These are phyloP conservation scores for Salix udensis DNA, from an alignment of 345 rosid species.

Conservation along the genomic window DNA sequence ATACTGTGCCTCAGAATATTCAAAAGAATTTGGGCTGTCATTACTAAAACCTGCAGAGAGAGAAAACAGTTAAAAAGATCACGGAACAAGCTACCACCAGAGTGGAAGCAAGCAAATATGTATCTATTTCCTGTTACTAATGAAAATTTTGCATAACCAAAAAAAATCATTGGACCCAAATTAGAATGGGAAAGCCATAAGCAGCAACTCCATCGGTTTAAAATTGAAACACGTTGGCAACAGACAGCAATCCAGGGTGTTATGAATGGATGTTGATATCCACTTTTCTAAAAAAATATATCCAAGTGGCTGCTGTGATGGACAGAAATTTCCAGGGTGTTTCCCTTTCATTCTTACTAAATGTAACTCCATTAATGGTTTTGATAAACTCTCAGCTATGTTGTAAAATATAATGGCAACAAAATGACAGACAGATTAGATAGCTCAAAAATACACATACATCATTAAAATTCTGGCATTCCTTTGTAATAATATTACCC, in stretches of 20 bases:
- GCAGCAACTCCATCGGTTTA: neutral
- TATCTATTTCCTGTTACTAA: too few relatives aligned
- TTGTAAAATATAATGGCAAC: too few relatives aligned
- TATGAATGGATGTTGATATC: too few relatives aligned
- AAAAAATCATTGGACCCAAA: neutral
- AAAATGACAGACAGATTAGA: too few relatives aligned
- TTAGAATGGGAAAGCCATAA: neutral
- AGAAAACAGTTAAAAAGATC: neutral
- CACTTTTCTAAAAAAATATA: too few relatives aligned
- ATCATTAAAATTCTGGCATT: neutral
- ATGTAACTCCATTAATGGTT: too few relatives aligned
- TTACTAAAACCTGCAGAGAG: constrained; percentile 68
- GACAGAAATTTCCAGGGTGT: too few relatives aligned
- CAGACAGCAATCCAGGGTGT: neutral
- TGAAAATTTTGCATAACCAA: too few relatives aligned
- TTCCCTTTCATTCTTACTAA: too few relatives aligned
- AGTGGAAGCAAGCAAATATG: neutral
- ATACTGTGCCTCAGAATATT: constrained; percentile 96
- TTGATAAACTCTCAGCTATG: too few relatives aligned
- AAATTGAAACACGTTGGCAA: neutral
- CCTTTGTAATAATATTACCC: neutral
- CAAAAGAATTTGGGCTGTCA: constrained; percentile 96
- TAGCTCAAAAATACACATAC: too few relatives aligned
- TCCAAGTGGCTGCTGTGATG: too few relatives aligned
- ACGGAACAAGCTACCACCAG: constrained; percentile 11